Evolutionary conservation across 768 basidiomycete species (phyloP).

Genomic region (Guyanaporus albipodus): DNA sequence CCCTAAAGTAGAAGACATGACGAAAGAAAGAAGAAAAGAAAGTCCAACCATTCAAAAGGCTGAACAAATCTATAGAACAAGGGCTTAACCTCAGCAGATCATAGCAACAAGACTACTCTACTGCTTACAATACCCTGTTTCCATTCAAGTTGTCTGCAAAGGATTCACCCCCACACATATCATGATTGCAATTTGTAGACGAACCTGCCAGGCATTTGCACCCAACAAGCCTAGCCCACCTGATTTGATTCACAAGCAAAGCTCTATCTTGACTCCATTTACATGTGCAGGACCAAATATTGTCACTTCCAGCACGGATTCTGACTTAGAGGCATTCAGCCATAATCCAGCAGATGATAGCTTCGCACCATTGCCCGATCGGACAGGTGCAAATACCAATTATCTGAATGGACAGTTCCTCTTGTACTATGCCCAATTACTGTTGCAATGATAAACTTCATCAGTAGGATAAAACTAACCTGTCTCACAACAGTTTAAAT

Average conservation of each 20-base stretch:
- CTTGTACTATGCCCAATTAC: constrained; percentile 81
- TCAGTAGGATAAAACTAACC: constrained; percentile 86
- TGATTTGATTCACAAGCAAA: constrained; percentile 1
- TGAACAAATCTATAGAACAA: constrained; percentile 38
- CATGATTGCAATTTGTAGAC: background rate
- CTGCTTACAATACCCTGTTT: constrained; percentile 73
- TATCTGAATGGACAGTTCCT: constrained; percentile 82
- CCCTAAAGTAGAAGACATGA: background rate
- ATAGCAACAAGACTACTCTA: constrained; percentile 78
- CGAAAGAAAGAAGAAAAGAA: background rate
- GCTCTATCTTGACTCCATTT: background rate
- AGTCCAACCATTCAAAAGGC: background rate
- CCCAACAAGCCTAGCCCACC: background rate
- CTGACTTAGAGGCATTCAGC: constrained; percentile 82
- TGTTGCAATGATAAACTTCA: constrained; percentile 67
- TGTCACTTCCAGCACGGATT: constrained; percentile 62
- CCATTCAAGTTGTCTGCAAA: constrained; percentile 78
- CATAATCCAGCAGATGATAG: constrained; percentile 83
- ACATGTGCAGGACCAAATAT: background rate
- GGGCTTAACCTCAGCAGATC: constrained; percentile 74
- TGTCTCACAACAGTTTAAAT: constrained; percentile 83
- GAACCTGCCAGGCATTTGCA: background rate
- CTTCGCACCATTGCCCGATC: constrained; percentile 75
- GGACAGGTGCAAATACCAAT: constrained; percentile 79
- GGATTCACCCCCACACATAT: constrained; percentile 40